Percentiles rank a stretch among this genome's conserved stretches.
Conservation (phyloP, 371 early-diverging fungal genomes). For the Circinella minor region DNA sequence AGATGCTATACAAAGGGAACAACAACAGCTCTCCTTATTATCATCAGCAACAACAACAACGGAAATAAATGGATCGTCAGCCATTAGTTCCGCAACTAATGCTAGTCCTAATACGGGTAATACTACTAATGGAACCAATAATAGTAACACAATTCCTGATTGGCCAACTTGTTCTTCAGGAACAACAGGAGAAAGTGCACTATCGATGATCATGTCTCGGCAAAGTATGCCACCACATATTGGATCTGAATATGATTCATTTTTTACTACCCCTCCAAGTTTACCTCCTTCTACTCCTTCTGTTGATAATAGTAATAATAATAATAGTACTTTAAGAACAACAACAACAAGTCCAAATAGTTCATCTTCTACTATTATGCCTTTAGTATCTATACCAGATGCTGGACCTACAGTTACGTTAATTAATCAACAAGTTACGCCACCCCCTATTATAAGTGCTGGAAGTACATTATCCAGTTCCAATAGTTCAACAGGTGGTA, state of each 20-base stretch:
- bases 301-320: neutral
- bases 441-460: slow-evolving; percentile 8
- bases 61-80: neutral
- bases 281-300: neutral
- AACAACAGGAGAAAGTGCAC: neutral
- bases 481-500: neutral
- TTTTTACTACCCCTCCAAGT: neutral
- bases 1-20: slow-evolving; percentile 3
- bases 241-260: slow-evolving; percentile 3
- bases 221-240: slow-evolving; percentile 14
- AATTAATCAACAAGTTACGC: neutral
- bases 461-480: neutral
- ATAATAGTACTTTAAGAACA: neutral
- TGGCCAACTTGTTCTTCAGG: neutral
- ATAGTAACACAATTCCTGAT: neutral
- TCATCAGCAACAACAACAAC: neutral
- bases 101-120: neutral
- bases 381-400: neutral
- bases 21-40: slow-evolving; percentile 7
- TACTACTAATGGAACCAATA: neutral
- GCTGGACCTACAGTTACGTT: slow-evolving; percentile 2
- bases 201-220: slow-evolving; percentile 5
- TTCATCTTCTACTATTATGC: neutral
- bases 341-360: neutral
- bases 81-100: neutral